Evolutionary conservation across 257 asterid species (phyloP), one percentile per base, ranked within the genome.

Genomic region (Lantana camara): DNA sequence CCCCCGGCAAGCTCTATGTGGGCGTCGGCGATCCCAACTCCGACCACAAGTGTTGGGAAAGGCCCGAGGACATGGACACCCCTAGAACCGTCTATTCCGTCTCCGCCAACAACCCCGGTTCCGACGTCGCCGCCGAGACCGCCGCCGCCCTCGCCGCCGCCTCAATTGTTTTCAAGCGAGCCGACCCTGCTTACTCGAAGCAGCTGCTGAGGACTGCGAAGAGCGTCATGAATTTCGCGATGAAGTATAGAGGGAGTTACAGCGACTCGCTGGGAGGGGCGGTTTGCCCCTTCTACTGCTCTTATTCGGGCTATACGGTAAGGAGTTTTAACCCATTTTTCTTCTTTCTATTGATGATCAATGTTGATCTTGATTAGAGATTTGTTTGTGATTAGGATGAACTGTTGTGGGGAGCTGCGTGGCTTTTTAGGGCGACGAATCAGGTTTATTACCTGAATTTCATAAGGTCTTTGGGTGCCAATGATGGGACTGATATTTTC

Each of bases 51-150:
- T 91, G 98, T 15, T 91, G 97, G 96, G 91, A 88, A 72, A 76
- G 97, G 76, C 97, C 97, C 0, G 97, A 91, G 53, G 96, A 91
- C 21, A 91, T 91, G 95, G 98, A 88, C 82, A 83, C 96, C 1
- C 13, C 60, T 1, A 68, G 98, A 17, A 74, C 41, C 21, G 90
- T 83, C 3, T 91, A 79, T 54, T 88, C 70, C 0, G 94, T 91
- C 11, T 86, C 96, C 0, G 54, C 85, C 0, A 24, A n/a, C 57
- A 86, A 83, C 60, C 98, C 96, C 0, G 98, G 98, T 5, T 86
- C 98, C 0, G 98, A 91, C 35, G 96, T 91, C 2, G 96, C 98
- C 0, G 98, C 80, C 4, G 98, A 91, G 69, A 91, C 95, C 1
- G 96, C 98, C 0, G 96, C 98, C 0, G 96, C 98, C 4, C 67